Base-by-base conservation (phyloP, 768 basidiomycete species). In the Calvatia gigantea region DNA sequence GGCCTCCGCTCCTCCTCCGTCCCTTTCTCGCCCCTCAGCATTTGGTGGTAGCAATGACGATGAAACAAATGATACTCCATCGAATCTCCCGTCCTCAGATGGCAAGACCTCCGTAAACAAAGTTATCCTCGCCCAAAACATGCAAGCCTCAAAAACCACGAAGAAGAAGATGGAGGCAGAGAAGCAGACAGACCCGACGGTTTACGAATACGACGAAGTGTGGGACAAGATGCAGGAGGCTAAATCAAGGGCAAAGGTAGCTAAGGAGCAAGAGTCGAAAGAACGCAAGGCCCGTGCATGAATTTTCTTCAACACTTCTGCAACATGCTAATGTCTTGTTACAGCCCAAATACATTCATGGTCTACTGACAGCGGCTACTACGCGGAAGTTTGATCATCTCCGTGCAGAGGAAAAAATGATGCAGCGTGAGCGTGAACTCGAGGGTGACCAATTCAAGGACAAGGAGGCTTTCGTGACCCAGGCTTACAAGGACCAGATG, bases 381-480 rank as follows among this genome's bases (percentile, higher is more conserved):
- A 93, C 93, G 25, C 81, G 97, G 23, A 84, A 86, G 63, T 69
- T 96, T 45, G 97, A 99, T 69, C 82, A 91, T 64, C 72, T 98
- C 9, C 80, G 94, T 51, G 97, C 97, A 0, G 97, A 99, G 70
- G 96, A 98, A 72, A 98, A 98, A 78, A 89, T 96, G 89, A 87
- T 98, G 67, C 91, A 95, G 67, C 80, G 83, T 41, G 97, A 98
- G 69, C 82, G 97, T 19, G 92, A 95, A 71, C 74, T 80, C 17
- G 97, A 99, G 72, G 97, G 97, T 0, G 94, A 94, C 58, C 82
- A 94, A 68, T 99, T 92, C 67, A 80, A 80, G 54, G 97, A 92
- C 74, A 98, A 95, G 75, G 97, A 98, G 52, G 79, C 85, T n/a
- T 99, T 98, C 64, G 96, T 98, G 47, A 99, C 97, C 0, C 91